Conservation (phyloP, 768 basidiomycete genomes). For the Lactarius sp. region DNA sequence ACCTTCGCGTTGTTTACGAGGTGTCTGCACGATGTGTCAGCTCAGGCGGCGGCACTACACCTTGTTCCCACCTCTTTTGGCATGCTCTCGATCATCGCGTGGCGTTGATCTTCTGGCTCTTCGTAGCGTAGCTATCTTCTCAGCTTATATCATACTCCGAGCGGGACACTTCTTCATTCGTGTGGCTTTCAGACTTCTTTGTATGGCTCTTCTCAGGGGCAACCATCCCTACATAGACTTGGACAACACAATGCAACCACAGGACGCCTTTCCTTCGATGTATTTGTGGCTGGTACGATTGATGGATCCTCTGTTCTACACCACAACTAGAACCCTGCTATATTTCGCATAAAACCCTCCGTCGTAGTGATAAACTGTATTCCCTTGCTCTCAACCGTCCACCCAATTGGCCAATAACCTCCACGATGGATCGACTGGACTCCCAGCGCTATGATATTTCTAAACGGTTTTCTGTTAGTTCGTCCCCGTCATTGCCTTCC, state of each 20-base stretch:
- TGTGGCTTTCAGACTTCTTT: constrained; percentile 12
- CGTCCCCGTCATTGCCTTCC: background rate
- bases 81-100: constrained; percentile 18
- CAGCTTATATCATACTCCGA: constrained; percentile 16
- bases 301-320: constrained; percentile 2
- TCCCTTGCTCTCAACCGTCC: background rate
- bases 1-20: constrained; percentile 1
- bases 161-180: constrained; percentile 1
- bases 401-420: background rate
- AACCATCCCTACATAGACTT: background rate
- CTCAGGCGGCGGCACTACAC: background rate
- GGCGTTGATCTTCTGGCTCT: constrained; percentile 16
- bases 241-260: constrained; percentile 9
- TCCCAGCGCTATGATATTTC: constrained; percentile 19
- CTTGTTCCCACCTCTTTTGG: constrained; percentile 11
- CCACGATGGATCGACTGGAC: constrained; percentile 6
- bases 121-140: constrained; percentile 11
- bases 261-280: background rate
- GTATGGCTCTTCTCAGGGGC: constrained; percentile 2
- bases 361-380: background rate
- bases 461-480: constrained; percentile 9
- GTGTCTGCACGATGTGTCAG: constrained; percentile 10
- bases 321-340: background rate
- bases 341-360: background rate
- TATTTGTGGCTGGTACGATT: constrained; percentile 14